Percentiles rank a stretch among this genome's conserved stretches.
Evolutionary conservation across 2,329 filamentous ascomycete genomes (phyloP).

Genomic region (Colletotrichum ledebouriae): DNA sequence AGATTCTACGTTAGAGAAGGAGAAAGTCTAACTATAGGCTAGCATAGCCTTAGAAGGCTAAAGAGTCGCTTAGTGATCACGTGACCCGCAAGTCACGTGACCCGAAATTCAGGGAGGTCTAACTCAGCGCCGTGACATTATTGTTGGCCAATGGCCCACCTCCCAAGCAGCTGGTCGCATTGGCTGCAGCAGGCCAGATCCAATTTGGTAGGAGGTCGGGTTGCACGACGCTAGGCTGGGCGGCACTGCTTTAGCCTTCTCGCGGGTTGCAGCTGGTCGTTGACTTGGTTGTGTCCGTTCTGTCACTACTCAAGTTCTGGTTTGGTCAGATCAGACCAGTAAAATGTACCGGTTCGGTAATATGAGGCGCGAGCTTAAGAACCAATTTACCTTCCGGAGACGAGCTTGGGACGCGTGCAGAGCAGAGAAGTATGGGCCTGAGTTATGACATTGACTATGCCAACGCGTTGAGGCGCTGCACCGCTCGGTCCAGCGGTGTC

Average conservation of each 20-base stretch:
- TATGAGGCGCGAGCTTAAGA: constrained; percentile 5
- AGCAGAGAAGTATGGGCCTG: constrained; percentile 2
- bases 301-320: constrained; percentile 33
- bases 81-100: too few species aligned
- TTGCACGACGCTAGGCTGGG: constrained; percentile 38
- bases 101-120: too few species aligned
- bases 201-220: constrained; percentile 39
- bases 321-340: constrained; percentile 29
- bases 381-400: constrained; percentile 22
- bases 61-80: too few species aligned
- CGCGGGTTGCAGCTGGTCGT: constrained; percentile 12
- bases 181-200: constrained; percentile 33
- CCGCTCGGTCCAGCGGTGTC: constrained; percentile 34
- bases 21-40: too few species aligned
- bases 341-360: constrained; percentile 16
- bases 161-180: constrained; percentile 22
- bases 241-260: constrained; percentile 27
- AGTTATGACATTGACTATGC: constrained; percentile 17
- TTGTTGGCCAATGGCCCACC: constrained; percentile 17
- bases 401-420: constrained; percentile 12
- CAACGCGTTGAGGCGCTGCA: constrained; percentile 27
- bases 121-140: too few species aligned
- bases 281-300: constrained; percentile 8
- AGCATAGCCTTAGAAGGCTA: too few species aligned
- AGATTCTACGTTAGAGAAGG: too few species aligned